Conservation (phyloP, 345 rosid genomes). For the Aquilaria sinensis region DNA sequence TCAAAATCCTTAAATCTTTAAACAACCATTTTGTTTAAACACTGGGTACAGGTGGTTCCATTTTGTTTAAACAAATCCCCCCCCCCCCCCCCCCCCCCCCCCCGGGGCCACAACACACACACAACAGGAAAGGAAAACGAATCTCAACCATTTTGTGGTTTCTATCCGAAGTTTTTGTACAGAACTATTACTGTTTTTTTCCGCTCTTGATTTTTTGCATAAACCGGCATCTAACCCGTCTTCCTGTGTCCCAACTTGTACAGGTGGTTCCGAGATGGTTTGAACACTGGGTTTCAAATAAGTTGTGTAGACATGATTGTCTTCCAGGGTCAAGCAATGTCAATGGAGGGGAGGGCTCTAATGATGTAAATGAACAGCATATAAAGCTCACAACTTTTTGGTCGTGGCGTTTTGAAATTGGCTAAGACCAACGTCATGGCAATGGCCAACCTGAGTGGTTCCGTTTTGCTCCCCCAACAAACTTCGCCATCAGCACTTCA, state of each 20-base stretch:
- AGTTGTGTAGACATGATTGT: constrained; percentile 96
- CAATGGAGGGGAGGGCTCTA: constrained; percentile 40
- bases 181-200: too few relatives aligned
- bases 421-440: constrained; percentile 66
- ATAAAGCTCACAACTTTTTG: constrained; percentile 50
- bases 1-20: too few relatives aligned
- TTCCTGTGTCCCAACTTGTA: neutral
- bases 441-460: constrained; percentile 78
- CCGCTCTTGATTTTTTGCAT: neutral
- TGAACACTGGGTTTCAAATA: constrained; percentile 94
- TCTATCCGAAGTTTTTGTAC: neutral
- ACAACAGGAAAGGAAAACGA: too few relatives aligned
- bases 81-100: too few relatives aligned
- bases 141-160: too few relatives aligned
- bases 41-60: too few relatives aligned
- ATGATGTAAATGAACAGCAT: constrained; percentile 68
- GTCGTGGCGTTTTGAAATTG: constrained; percentile 88
- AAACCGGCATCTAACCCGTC: neutral
- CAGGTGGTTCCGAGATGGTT: constrained; percentile 96
- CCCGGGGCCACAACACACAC: too few relatives aligned
- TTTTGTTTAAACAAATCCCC: too few relatives aligned
- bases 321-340: constrained; percentile 87
- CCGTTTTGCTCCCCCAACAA: constrained; percentile 44
- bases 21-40: too few relatives aligned
- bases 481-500: constrained; percentile 74